Evolutionary conservation across 495 filamentous ascomycete genomes (phyloP), one percentile per base, ranked within the genome.

Genomic region (Penicillium herquei): DNA sequence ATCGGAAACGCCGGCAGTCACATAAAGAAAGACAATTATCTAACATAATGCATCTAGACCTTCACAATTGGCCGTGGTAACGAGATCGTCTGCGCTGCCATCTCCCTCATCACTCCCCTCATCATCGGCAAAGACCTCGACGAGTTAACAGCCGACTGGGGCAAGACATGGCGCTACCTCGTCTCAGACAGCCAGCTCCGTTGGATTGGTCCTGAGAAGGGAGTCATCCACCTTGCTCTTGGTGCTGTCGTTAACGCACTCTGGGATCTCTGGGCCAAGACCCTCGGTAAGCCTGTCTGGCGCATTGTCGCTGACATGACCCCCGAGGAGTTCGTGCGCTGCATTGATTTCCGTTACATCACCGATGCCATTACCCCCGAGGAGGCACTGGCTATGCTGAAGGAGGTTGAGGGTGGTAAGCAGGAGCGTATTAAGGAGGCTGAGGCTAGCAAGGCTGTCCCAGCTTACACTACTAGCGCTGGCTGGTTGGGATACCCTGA

Each of bases 31-130:
- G 21, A 26, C 21, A 26, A 31, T 14, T 48, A 41, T 42, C 37
- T 57, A 50, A 59, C 49, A 30, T 34, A 39, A 9, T 13, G n/a
- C 13, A 3, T 21, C 35, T 56, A 92, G 90, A 96, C 92, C 61
- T 97, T 97, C 79, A 97, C 92, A 35, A 96, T 96, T 62, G 92
- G 92, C 68, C 90, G 92, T 58, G 92, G 92, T 58, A 97, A 96
- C 74, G 91, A 96, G 72, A 86, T 96, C 56, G 91, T 97, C 70
- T 94, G 90, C 78, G 69, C 82, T 34, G 92, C 92, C 52, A 96
- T 97, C 68, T 72, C 81, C 59, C 80, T 88, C 66, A 76, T 96
- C 10, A 85, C 87, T 34, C 80, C 84, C 33, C 88, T 91, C 49
- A 77, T 96, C 54, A 75, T 82, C 30, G 83, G 83, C 62, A 85